Evolutionary conservation across 2,329 filamentous ascomycete genomes (phyloP).

Genomic region (Aureobasidium mangrovei): DNA sequence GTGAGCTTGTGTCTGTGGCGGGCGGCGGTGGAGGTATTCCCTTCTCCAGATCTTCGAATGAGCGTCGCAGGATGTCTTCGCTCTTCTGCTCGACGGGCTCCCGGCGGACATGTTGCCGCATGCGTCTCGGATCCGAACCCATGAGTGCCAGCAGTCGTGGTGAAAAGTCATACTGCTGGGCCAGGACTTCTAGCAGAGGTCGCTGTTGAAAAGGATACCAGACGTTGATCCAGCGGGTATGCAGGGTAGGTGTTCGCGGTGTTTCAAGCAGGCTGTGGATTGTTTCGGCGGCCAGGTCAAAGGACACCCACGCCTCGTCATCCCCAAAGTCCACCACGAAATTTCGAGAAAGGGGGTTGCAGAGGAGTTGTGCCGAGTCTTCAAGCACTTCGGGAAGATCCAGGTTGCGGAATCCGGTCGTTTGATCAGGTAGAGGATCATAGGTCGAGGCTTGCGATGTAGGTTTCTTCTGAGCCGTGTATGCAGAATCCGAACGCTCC

Average conservation of each 20-base stretch:
- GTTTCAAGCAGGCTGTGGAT: constrained; percentile 33
- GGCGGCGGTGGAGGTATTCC: constrained; percentile 19
- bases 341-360: constrained; percentile 40
- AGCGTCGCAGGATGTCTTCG: constrained; percentile 3
- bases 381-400: constrained; percentile 43
- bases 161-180: constrained; percentile 58
- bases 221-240: constrained; percentile 67
- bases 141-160: constrained; percentile 57
- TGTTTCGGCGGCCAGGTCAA: constrained; percentile 41
- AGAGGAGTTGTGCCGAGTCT: constrained; percentile 34
- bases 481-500: constrained; percentile 9
- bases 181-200: constrained; percentile 48
- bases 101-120: constrained; percentile 21
- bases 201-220: constrained; percentile 58
- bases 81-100: neutral
- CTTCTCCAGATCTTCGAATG: constrained; percentile 22
- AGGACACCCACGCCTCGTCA: constrained; percentile 46
- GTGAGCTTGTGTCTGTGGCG: constrained; percentile 26
- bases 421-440: neutral
- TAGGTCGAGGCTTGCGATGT: constrained; percentile 2
- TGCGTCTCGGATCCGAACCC: constrained; percentile 42
- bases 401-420: constrained; percentile 41
- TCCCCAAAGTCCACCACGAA: constrained; percentile 59
- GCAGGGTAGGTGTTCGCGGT: constrained; percentile 40
- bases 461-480: neutral